These are phyloP conservation scores for Kurtzmaniella quercitrusa DNA, from an alignment of 1,139 yeast genomes.

Conservation along the genomic window DNA sequence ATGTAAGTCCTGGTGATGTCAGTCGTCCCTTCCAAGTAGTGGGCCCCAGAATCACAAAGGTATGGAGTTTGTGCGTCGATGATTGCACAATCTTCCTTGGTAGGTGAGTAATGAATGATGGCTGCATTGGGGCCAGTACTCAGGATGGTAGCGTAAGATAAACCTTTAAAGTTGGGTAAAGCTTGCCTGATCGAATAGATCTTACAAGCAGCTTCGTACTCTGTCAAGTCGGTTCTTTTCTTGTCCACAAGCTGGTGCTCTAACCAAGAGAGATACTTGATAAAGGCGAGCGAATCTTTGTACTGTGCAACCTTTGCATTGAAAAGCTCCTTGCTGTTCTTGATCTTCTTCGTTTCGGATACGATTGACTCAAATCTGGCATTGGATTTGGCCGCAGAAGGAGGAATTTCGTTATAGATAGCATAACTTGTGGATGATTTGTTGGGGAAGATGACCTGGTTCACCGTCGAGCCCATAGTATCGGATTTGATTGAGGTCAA, in stretches of 20 bases:
- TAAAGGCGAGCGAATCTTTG: conserved; percentile 41
- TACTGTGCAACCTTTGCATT: conserved; percentile 40
- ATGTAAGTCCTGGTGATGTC: conserved; percentile 53
- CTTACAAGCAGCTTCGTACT: conserved; percentile 42
- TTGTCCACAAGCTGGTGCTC: conserved; percentile 30
- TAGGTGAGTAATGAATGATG: conserved; percentile 53
- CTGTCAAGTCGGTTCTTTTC: conserved; percentile 21
- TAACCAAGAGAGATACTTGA: conserved; percentile 39
- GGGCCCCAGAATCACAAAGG: conserved; percentile 53
- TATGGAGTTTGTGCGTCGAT: conserved; percentile 42
- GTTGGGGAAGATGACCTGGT: conserved; percentile 28
- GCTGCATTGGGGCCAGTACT: conserved; percentile 54
- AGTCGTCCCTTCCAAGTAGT: conserved; percentile 56
- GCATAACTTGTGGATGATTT: conserved; percentile 32
- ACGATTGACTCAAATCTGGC: conserved; percentile 29
- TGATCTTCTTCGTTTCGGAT: conserved; percentile 31
- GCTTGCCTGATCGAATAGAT: conserved; percentile 36
- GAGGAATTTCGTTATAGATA: conserved; percentile 25
- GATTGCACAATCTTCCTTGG: conserved; percentile 30
- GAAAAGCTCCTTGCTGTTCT: conserved; percentile 34
- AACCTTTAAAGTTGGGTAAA: conserved; percentile 46
- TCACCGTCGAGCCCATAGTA: conserved; percentile 11
- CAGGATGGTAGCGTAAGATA: conserved; percentile 52
- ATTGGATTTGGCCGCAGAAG: conserved; percentile 21
- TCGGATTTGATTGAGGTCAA: conserved; percentile 20